These are phyloP conservation scores for Coemansia sp. DNA, from an alignment of 371 early-diverging fungal genomes.

Conservation along the genomic window DNA sequence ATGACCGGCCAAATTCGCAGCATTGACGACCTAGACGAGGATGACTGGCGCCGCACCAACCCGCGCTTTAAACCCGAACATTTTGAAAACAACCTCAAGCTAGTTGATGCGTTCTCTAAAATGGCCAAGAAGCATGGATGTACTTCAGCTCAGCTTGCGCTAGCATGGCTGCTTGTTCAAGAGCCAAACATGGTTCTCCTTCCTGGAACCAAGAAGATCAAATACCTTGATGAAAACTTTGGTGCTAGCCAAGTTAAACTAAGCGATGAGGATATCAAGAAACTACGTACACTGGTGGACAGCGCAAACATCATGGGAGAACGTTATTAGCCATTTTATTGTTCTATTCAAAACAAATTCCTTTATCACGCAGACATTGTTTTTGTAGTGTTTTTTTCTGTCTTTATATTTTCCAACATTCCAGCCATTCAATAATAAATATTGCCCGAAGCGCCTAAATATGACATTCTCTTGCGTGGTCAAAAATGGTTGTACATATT, in stretches of 20 bases:
- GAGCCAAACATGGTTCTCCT: conserved; percentile 51
- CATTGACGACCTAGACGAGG: conserved; percentile 53
- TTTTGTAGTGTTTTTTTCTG: no score
- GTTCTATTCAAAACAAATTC: background rate
- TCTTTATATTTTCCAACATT: no score
- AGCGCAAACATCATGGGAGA: conserved; percentile 46
- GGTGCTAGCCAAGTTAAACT: conserved; percentile 50
- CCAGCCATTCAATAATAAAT: no score
- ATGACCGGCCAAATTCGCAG: conserved; percentile 56
- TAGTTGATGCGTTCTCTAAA: conserved; percentile 55
- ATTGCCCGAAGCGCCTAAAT: no score
- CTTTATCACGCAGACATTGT: background rate
- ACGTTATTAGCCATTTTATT: conserved; percentile 39
- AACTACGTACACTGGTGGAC: conserved; percentile 51
- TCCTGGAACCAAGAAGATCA: conserved; percentile 58
- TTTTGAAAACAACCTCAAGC: conserved; percentile 58
- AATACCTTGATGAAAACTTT: conserved; percentile 59
- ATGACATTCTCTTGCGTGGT: no score
- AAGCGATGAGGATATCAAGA: conserved; percentile 53
- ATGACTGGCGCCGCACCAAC: conserved; percentile 55
- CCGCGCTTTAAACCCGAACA: conserved; percentile 59
- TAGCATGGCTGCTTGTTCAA: conserved; percentile 64
- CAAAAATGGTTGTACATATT: no score
- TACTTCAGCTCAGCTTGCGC: conserved; percentile 55
- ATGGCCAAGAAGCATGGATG: conserved; percentile 56